phyloP scores from a whole-genome alignment of 768 basidiomycete species.

The Collybia sordida region DNA sequence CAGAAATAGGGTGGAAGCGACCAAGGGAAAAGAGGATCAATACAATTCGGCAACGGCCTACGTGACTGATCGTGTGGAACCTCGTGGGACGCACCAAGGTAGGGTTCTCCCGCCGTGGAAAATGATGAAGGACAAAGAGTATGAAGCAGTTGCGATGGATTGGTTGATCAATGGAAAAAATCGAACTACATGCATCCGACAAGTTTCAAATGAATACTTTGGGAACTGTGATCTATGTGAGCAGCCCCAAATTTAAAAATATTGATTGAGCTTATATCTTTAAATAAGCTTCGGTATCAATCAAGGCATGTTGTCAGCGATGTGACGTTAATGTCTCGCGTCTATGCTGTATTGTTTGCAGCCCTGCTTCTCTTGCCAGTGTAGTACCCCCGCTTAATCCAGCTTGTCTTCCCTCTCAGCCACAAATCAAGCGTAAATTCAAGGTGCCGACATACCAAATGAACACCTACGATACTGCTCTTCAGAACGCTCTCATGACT shows the following conservation, averaged over 20 bases:
- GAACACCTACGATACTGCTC: constrained; percentile 1
- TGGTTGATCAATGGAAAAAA: background rate
- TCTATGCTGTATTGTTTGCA: background rate
- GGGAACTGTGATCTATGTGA: background rate
- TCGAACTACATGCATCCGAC: background rate
- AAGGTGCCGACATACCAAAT: background rate
- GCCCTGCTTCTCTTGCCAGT: too few species aligned
- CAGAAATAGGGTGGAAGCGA: background rate
- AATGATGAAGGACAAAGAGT: background rate
- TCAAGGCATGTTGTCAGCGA: constrained; percentile 3
- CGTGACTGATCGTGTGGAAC: background rate
- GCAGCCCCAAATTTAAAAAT: too few species aligned
- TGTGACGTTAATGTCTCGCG: constrained; percentile 6
- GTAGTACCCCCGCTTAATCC: too few species aligned
- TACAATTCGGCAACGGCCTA: background rate
- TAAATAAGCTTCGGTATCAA: constrained; percentile 4
- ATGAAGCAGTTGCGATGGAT: background rate
- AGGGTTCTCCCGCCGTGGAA: background rate
- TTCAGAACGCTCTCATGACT: constrained; percentile 4
- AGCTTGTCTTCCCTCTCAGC: background rate
- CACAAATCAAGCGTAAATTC: background rate
- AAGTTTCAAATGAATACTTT: background rate
- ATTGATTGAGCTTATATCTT: too few species aligned
- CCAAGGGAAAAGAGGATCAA: too few species aligned
- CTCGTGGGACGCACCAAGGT: background rate